Conservation (phyloP, 192 early-diverging fungal genomes). For the Rhizoclosmatium sp. region DNA sequence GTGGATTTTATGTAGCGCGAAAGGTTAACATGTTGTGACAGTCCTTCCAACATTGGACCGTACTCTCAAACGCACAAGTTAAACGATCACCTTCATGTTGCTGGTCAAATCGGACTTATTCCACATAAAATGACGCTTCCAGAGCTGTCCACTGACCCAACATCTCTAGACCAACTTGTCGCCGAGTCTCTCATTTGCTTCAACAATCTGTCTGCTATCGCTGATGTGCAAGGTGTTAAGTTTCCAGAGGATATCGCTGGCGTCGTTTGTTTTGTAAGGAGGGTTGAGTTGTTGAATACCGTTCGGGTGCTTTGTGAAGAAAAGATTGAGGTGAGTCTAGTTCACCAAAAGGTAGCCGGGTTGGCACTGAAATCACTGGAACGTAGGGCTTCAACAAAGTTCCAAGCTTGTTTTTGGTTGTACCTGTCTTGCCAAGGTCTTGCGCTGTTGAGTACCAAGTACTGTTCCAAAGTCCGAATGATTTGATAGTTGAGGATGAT, state of each 20-base stretch:
- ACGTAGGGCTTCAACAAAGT: too few species aligned
- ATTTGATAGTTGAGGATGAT: not conserved
- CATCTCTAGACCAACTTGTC: conserved; percentile 47
- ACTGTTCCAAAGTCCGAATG: conserved; percentile 25
- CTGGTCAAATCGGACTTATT: conserved; percentile 82
- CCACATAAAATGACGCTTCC: conserved; percentile 71
- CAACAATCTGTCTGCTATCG: conserved; percentile 62
- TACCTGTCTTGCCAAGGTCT: conserved; percentile 68
- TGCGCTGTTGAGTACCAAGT: conserved; percentile 76
- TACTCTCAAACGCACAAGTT: conserved; percentile 78
- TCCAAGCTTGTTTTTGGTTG: conserved; percentile 53
- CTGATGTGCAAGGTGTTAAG: conserved; percentile 40
- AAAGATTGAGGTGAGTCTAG: conserved; percentile 22
- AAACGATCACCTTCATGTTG: conserved; percentile 68
- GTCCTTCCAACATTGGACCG: conserved; percentile 87
- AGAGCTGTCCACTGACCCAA: not conserved
- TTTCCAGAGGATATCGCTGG: conserved; percentile 42
- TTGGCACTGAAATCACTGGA: too few species aligned
- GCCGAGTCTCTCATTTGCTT: conserved; percentile 62
- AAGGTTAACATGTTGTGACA: conserved; percentile 16
- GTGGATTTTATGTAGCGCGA: not conserved
- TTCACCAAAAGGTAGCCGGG: too few species aligned
- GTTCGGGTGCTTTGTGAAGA: conserved; percentile 50
- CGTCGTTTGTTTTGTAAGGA: conserved; percentile 70
- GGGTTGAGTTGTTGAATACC: conserved; percentile 34